These are phyloP conservation scores for Sextonia rubra DNA, from an alignment of 164 flowering plant species.

Conservation along the genomic window DNA sequence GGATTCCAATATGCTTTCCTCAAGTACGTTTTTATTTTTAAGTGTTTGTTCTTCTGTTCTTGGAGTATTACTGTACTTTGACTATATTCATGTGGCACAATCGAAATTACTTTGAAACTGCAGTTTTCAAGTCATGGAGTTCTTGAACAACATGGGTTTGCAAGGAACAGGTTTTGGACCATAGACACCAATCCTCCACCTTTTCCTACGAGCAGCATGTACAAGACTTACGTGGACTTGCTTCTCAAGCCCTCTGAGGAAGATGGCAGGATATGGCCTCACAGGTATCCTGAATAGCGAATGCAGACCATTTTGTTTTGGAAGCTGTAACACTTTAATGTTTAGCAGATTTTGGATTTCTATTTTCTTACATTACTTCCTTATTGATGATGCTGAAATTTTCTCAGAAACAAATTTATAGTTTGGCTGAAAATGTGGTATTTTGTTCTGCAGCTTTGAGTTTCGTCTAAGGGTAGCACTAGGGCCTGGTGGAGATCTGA, in stretches of 20 bases:
- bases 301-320: too few species aligned
- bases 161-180: conserved; percentile 83
- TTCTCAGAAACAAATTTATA: not conserved
- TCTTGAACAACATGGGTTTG: conserved; percentile 91
- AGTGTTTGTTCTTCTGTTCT: conserved; percentile 7
- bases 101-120: conserved; percentile 12
- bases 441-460: conserved; percentile 52
- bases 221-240: conserved; percentile 65
- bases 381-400: not conserved
- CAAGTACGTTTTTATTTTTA: conserved; percentile 50
- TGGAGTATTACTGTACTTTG: not conserved
- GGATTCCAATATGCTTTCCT: conserved; percentile 96
- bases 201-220: conserved; percentile 42
- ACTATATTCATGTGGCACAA: not conserved
- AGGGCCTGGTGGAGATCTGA: conserved; percentile 78
- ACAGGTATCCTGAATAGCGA: conserved; percentile 42
- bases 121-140: conserved; percentile 70
- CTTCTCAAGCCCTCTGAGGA: conserved; percentile 77
- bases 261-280: conserved; percentile 81
- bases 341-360: too few species aligned
- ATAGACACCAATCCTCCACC: conserved; percentile 82
- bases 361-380: too few species aligned
- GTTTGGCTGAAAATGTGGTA: not conserved
- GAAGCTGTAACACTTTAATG: too few species aligned
- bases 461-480: conserved; percentile 70